Evolutionary conservation across 2,329 filamentous ascomycete species (phyloP).

Genomic region (Penicillium janthinellum): DNA sequence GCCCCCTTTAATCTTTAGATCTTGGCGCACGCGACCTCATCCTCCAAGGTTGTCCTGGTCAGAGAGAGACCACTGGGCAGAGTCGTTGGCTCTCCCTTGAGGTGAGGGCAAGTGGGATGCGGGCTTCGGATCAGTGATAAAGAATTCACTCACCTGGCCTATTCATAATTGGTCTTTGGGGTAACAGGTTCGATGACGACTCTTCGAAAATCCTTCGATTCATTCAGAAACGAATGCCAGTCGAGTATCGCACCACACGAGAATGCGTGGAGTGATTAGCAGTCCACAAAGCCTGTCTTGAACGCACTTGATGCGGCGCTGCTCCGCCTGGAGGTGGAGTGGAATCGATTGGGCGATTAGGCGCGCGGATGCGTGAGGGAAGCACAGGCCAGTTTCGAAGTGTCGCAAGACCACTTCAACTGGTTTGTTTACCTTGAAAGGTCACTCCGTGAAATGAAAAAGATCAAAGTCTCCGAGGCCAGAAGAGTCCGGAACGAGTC

Average conservation of each 20-base stretch:
- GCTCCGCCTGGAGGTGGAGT: constrained; percentile 35
- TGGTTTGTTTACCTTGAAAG: no score
- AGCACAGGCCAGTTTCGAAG: constrained; percentile 10
- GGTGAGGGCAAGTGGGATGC: constrained; percentile 9
- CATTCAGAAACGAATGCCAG: constrained; percentile 12
- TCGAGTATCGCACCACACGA: constrained; percentile 8
- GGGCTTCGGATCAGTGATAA: constrained; percentile 24
- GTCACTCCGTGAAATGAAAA: background rate
- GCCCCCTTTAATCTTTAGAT: constrained; percentile 5
- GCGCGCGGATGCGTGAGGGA: constrained; percentile 22
- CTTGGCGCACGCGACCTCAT: background rate
- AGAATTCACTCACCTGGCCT: constrained; percentile 50
- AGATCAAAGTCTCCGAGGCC: background rate
- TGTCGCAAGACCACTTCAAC: background rate
- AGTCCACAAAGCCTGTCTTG: constrained; percentile 23
- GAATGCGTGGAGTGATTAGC: constrained; percentile 22
- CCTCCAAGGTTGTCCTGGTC: constrained; percentile 8
- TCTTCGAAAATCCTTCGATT: constrained; percentile 18
- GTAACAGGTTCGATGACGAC: constrained; percentile 4
- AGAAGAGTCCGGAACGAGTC: background rate
- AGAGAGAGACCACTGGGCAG: constrained; percentile 6
- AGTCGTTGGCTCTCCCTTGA: constrained; percentile 6
- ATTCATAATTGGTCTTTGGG: constrained; percentile 45
- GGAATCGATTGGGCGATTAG: constrained; percentile 28
- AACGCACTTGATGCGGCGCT: constrained; percentile 27